These are phyloP conservation scores for Calycina herbarum DNA, from an alignment of 2,329 filamentous ascomycete species.

Conservation along the genomic window DNA sequence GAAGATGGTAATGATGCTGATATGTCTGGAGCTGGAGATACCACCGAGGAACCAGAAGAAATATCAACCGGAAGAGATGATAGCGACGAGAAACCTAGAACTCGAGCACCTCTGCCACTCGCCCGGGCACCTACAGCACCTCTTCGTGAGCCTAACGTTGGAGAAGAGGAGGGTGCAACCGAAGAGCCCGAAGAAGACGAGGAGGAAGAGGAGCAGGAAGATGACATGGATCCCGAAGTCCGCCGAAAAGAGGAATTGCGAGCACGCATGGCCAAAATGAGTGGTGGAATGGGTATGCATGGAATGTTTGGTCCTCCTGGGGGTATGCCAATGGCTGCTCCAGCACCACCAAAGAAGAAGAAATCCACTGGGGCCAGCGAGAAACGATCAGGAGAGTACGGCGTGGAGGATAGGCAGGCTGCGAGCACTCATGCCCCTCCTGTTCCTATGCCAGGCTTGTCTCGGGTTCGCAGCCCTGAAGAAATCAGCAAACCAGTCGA, in stretches of 20 bases:
- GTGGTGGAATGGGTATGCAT: conserved; percentile 94
- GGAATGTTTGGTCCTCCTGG: conserved; percentile 82
- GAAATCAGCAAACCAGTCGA: conserved; percentile 44
- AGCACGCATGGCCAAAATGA: conserved; percentile 98
- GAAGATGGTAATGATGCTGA: conserved; percentile 66
- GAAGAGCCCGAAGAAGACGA: conserved; percentile 48
- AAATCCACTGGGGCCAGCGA: conserved; percentile 45
- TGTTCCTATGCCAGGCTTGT: conserved; percentile 71
- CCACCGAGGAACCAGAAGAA: conserved; percentile 59
- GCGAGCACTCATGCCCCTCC: conserved; percentile 51
- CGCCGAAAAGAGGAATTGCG: conserved; percentile 83
- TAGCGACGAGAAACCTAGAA: conserved; percentile 57
- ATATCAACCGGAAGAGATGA: conserved; percentile 68
- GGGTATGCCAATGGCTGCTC: conserved; percentile 61
- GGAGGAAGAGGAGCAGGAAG: conserved; percentile 65
- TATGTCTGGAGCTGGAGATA: conserved; percentile 64
- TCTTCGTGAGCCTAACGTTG: conserved; percentile 42
- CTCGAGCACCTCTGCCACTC: conserved; percentile 36
- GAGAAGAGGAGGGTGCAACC: conserved; percentile 46
- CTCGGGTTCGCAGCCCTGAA: conserved; percentile 52
- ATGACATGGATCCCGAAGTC: conserved; percentile 84
- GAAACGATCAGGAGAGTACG: conserved; percentile 47
- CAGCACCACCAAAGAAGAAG: conserved; percentile 56
- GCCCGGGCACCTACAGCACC: conserved; percentile 43
- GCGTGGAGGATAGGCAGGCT: conserved; percentile 45